Percentiles rank a stretch among this genome's conserved stretches.
Evolutionary conservation across 805 yeast genomes (phyloP).

Genomic region (Teunomyces stri): DNA sequence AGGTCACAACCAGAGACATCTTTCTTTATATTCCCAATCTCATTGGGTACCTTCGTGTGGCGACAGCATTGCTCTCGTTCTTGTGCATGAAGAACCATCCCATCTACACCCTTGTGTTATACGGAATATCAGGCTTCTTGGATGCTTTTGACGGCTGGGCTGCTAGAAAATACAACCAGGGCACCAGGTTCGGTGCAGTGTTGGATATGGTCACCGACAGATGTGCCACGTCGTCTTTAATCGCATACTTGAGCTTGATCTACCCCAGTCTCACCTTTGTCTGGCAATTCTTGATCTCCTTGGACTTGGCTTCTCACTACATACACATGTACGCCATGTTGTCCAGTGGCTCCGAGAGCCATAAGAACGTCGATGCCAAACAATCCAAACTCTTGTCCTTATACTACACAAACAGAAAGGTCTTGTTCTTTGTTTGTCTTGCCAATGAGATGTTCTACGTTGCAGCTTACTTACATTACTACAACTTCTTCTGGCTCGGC

Average conservation of each 20-base stretch:
- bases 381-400: constrained; percentile 71
- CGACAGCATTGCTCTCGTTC: constrained; percentile 78
- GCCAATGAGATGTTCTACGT: constrained; percentile 92
- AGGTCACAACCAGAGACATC: constrained; percentile 49
- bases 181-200: constrained; percentile 92
- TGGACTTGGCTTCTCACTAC: constrained; percentile 91
- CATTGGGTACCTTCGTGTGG: constrained; percentile 84
- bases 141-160: constrained; percentile 97
- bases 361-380: constrained; percentile 75
- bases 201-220: constrained; percentile 98
- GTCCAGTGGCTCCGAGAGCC: constrained; percentile 73
- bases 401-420: constrained; percentile 82
- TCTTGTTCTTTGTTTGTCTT: constrained; percentile 85
- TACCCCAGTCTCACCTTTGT: constrained; percentile 68
- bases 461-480: constrained; percentile 78
- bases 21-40: constrained; percentile 84
- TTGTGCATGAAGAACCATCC: constrained; percentile 84
- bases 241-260: constrained; percentile 77
- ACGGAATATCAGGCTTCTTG: constrained; percentile 83
- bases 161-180: constrained; percentile 85
- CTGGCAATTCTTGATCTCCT: constrained; percentile 81
- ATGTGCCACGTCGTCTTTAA: constrained; percentile 91
- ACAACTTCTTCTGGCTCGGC: constrained; percentile 59
- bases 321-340: constrained; percentile 98
- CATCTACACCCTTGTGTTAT: constrained; percentile 67